Evolutionary conservation across 2,329 filamentous ascomycete genomes (phyloP), one percentile per base, ranked within the genome.

Genomic region (Aspergillus tanneri): DNA sequence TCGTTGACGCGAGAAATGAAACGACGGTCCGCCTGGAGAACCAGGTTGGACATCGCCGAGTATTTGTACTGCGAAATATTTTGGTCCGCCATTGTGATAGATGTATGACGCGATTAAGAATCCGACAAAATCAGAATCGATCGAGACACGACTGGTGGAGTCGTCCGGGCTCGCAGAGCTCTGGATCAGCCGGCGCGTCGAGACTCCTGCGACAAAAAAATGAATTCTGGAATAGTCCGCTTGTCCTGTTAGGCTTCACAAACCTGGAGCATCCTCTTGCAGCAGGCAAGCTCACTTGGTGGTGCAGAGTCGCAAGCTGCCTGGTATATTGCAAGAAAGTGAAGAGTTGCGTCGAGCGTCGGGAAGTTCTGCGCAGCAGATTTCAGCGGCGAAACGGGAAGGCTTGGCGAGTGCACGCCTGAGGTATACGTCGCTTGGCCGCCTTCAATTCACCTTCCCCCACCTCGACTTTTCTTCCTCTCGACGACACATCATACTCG

Each of bases 31-130:
- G 90, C 91, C 88, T 99, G 93, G 83, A 99, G 89, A 69, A 99
- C 93, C 90, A 99, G 87, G 84, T 99, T 99, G 77, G 93, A 99
- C 93, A 99, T 97, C 72, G 89, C 90, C 84, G 90, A 90, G 83
- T 96, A 96, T 75, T 96, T 96, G 82, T 95, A 96, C 75, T 96
- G 91, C 73, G 90, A 91, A 65, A 95, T 88, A 86, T 81, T 78
- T 56, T 77, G 73, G 63, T 79, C 87, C 72, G 87, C 80, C 88
- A 92, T 91, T 45, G 70, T 77, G 67, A 54, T 46, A 52, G 54
- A 51, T 19, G 46, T 25, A 27, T 12, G 21, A 37, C 38, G 38
- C 36, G 32, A 49, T 46, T 35, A 43, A 52, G n/a, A 18, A 9
- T 36, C 28, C 19, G 44, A 49, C 36, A 54, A 53, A 51, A 49